These are phyloP conservation scores for Xylariomycetidae sp. DNA, from an alignment of 2,329 filamentous ascomycete species.

Conservation along the genomic window DNA sequence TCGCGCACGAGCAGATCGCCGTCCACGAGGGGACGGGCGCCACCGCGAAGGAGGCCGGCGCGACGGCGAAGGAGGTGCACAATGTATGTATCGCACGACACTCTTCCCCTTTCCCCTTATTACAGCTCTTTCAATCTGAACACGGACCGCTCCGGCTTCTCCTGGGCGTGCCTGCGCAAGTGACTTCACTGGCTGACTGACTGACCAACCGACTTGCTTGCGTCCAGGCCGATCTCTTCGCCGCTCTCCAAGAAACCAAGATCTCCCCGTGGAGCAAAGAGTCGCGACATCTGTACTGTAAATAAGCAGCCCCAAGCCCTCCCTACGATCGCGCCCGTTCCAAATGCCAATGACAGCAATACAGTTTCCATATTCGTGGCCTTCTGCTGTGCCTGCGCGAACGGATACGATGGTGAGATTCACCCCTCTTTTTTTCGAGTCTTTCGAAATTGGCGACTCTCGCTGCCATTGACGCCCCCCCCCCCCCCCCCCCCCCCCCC, in stretches of 20 bases:
- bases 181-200: background rate
- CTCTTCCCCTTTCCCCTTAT: too few species aligned
- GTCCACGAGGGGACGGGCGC: slow-evolving; percentile 23
- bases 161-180: background rate
- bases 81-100: slow-evolving; percentile 35
- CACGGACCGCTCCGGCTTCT: background rate
- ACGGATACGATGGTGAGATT: slow-evolving; percentile 41
- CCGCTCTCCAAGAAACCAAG: slow-evolving; percentile 40
- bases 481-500: too few species aligned
- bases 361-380: slow-evolving; percentile 38
- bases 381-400: slow-evolving; percentile 43
- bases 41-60: slow-evolving; percentile 24
- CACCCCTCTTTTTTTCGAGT: too few species aligned
- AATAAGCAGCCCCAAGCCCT: slow-evolving; percentile 4
- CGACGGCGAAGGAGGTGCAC: slow-evolving; percentile 35
- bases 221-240: slow-evolving; percentile 41
- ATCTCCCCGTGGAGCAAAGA: slow-evolving; percentile 38
- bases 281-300: slow-evolving; percentile 37
- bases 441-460: too few species aligned
- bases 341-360: background rate
- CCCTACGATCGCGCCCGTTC: slow-evolving; percentile 1
- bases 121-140: too few species aligned
- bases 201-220: slow-evolving; percentile 7
- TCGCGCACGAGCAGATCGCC: too few species aligned
- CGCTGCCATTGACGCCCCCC: too few species aligned